These are phyloP conservation scores for Auricularia sp. DNA, from an alignment of 768 basidiomycete species.

Conservation along the genomic window DNA sequence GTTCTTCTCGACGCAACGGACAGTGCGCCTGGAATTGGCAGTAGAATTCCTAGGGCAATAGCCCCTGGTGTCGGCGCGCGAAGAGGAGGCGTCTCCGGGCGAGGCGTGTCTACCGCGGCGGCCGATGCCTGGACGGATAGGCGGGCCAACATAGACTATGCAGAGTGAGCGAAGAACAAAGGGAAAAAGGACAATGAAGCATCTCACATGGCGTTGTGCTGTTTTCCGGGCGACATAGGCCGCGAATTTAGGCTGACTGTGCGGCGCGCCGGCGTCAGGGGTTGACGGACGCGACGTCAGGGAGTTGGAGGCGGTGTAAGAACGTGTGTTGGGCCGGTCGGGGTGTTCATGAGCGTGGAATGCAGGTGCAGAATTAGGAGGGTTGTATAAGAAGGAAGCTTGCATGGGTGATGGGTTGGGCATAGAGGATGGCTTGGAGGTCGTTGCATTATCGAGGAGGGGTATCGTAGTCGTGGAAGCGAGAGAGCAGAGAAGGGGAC, in stretches of 20 bases:
- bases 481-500: neutral
- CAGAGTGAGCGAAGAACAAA: neutral
- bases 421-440: neutral
- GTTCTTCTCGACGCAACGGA: neutral
- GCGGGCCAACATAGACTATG: neutral
- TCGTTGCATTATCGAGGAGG: neutral
- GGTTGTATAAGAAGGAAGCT: neutral
- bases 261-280: neutral
- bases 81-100: neutral
- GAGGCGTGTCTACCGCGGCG: neutral
- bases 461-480: neutral
- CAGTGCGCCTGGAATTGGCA: neutral
- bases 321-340: neutral
- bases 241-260: neutral
- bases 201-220: neutral
- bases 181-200: neutral
- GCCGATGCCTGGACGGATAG: neutral
- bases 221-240: neutral
- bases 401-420: neutral
- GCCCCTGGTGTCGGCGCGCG: neutral
- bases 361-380: neutral
- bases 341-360: neutral
- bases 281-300: neutral
- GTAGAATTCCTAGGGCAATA: neutral
- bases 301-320: neutral